Evolutionary conservation across 2,329 filamentous ascomycete genomes (phyloP).

Genomic region (Beauveria pseudobassiana): DNA sequence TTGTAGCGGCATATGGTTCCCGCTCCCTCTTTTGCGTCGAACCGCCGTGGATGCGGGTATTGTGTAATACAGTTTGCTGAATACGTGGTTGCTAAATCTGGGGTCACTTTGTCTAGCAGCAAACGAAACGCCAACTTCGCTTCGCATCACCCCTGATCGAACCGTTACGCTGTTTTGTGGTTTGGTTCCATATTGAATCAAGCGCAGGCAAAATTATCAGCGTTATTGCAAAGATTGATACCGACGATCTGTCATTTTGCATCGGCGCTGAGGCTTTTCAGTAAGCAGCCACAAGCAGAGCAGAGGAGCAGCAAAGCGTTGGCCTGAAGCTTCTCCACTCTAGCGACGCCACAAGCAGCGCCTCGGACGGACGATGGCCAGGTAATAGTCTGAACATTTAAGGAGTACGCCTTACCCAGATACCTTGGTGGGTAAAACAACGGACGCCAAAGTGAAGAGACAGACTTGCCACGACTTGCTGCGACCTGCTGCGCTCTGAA

Average conservation of each 20-base stretch:
- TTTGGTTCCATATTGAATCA: neutral
- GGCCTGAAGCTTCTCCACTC: neutral
- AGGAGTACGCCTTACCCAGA: too few species aligned
- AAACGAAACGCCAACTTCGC: conserved; percentile 5
- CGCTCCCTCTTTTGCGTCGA: conserved; percentile 5
- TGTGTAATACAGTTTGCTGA: neutral
- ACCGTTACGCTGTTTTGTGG: neutral
- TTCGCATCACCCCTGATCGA: neutral
- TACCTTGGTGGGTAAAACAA: too few species aligned
- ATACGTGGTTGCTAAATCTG: neutral
- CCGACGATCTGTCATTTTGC: neutral
- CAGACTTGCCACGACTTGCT: neutral
- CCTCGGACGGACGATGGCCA: neutral
- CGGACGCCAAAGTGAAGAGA: neutral
- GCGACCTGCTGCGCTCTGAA: neutral
- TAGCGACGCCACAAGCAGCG: conserved; percentile 1
- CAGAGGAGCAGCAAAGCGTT: neutral
- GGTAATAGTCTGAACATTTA: neutral
- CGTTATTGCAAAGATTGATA: conserved; percentile 2
- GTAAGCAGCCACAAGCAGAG: neutral
- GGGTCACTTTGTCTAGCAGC: conserved; percentile 8
- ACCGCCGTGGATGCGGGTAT: neutral
- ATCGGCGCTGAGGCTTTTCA: neutral
- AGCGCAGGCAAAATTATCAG: conserved; percentile 1
- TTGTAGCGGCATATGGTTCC: conserved; percentile 8